Evolutionary conservation across 768 basidiomycete genomes (phyloP).

Genomic region (Hirschioporus abietinus): DNA sequence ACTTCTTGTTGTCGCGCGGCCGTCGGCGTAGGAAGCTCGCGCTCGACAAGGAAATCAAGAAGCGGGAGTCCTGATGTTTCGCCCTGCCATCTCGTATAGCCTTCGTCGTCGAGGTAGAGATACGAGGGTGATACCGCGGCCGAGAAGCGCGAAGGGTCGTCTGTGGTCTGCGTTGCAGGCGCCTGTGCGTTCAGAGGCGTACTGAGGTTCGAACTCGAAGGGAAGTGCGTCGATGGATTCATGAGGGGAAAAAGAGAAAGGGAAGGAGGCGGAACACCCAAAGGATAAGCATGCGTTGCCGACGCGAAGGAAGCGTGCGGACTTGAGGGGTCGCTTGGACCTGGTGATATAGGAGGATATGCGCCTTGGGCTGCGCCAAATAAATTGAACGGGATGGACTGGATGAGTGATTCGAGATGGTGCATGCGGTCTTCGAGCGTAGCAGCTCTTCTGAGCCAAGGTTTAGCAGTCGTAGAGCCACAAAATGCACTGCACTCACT

Average conservation of each 20-base stretch:
- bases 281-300: slow-evolving; percentile 34
- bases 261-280: slow-evolving; percentile 73
- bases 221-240: slow-evolving; percentile 78
- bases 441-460: slow-evolving; percentile 54
- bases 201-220: slow-evolving; percentile 35
- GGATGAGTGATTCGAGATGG: slow-evolving; percentile 78
- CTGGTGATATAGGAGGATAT: slow-evolving; percentile 21
- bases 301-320: slow-evolving; percentile 36
- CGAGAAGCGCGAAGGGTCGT: slow-evolving; percentile 58
- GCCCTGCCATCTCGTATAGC: slow-evolving; percentile 86
- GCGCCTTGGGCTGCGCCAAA: slow-evolving; percentile 48
- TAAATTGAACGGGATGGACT: slow-evolving; percentile 77
- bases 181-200: slow-evolving; percentile 20
- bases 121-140: slow-evolving; percentile 60
- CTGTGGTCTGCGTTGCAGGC: slow-evolving; percentile 41
- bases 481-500: slow-evolving; percentile 41
- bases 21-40: slow-evolving; percentile 38
- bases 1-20: slow-evolving; percentile 13
- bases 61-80: slow-evolving; percentile 90
- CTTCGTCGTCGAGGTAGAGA: slow-evolving; percentile 83
- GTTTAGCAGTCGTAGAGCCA: slow-evolving; percentile 6
- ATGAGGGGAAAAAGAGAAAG: slow-evolving; percentile 73
- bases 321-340: slow-evolving; percentile 27
- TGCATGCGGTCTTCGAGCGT: slow-evolving; percentile 88
- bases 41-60: slow-evolving; percentile 76